Base-by-base conservation (phyloP, 805 yeast species). In the Candida anglica region DNA sequence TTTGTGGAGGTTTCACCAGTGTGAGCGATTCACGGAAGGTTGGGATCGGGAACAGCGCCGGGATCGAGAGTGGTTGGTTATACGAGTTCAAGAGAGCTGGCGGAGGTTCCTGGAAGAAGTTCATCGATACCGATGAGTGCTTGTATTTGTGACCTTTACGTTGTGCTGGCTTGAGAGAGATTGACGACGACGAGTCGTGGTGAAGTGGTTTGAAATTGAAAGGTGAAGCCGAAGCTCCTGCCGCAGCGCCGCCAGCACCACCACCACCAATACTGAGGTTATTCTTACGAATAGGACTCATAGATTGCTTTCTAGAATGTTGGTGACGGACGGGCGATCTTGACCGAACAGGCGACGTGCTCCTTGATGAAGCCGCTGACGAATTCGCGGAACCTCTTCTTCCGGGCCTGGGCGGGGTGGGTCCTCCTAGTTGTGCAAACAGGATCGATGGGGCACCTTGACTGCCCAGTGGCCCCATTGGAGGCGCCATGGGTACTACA, bases 81-180 rank as follows among this genome's bases (percentile, higher is more conserved):
- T 69, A 76, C 14, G 41, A 13, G 15, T 37, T 26, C 43, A 42
- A n/a, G 13, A 49, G 47, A 3, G 56, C 48, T 3, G 66, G 65
- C 11, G 88, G 83, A 1, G 97, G 96, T 51, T 91, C 97, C 57
- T 86, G 96, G 55, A 93, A 91, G 54, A 91, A 73, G 56, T 91
- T 89, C 93, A 91, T 84, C 4, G 96, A 87, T 5, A 91, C 96
- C 6, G 96, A 88, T 3, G 97, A 88, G 58, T 91, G 98, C 55
- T 91, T 91, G 55, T 91, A 91, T 46, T 91, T 75, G 58, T 91
- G 98, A 5, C 98, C 98, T 46, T 89, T 79, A 67, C 98, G 79
- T 48, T 79, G 86, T 0, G 84, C 79, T 1, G 87, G 76, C 48
- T 64, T 72, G 19, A 59, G 54, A 34, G 46, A 52, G 9, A 63